Conservation (phyloP, 1,139 yeast genomes). For the Geotrichum klebahnii region DNA sequence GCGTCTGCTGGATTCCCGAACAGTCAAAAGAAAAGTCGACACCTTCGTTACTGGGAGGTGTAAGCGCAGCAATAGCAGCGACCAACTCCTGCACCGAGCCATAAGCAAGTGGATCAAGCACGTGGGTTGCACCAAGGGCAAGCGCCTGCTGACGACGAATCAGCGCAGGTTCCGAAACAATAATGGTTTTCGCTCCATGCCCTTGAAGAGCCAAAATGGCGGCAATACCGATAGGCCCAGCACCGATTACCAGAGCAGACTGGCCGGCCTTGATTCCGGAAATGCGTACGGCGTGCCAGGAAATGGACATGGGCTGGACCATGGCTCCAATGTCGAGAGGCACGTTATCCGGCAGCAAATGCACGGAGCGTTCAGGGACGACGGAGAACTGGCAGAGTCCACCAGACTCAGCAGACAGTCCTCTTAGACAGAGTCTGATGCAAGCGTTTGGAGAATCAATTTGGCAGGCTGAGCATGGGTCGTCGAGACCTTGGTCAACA, state of each 20-base stretch:
- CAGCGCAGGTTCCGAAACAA: slow-evolving; percentile 58
- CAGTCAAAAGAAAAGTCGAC: slow-evolving; percentile 59
- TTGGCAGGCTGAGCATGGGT: slow-evolving; percentile 44
- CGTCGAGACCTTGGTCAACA: slow-evolving; percentile 36
- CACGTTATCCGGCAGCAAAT: slow-evolving; percentile 44
- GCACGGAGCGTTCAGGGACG: slow-evolving; percentile 41
- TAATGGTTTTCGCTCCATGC: slow-evolving; percentile 50
- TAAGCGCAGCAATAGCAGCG: slow-evolving; percentile 40
- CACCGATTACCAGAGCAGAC: slow-evolving; percentile 54
- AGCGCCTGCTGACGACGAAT: slow-evolving; percentile 53
- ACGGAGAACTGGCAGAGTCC: slow-evolving; percentile 52
- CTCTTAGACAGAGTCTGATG: slow-evolving; percentile 44
- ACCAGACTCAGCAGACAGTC: slow-evolving; percentile 50
- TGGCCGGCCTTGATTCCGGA: slow-evolving; percentile 43
- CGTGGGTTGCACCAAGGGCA: slow-evolving; percentile 49
- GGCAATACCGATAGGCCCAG: slow-evolving; percentile 56
- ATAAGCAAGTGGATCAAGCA: slow-evolving; percentile 37
- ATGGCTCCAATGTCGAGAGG: slow-evolving; percentile 56
- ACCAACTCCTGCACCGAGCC: slow-evolving; percentile 30
- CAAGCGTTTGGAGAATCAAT: slow-evolving; percentile 50
- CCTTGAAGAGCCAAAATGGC: slow-evolving; percentile 49
- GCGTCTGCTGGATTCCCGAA: slow-evolving; percentile 56
- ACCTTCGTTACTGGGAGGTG: slow-evolving; percentile 49
- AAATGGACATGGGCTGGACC: slow-evolving; percentile 55
- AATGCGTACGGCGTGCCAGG: slow-evolving; percentile 57